Evolutionary conservation across 108 stramenopile genomes (phyloP).

Genomic region (Nitzschia sp.): DNA sequence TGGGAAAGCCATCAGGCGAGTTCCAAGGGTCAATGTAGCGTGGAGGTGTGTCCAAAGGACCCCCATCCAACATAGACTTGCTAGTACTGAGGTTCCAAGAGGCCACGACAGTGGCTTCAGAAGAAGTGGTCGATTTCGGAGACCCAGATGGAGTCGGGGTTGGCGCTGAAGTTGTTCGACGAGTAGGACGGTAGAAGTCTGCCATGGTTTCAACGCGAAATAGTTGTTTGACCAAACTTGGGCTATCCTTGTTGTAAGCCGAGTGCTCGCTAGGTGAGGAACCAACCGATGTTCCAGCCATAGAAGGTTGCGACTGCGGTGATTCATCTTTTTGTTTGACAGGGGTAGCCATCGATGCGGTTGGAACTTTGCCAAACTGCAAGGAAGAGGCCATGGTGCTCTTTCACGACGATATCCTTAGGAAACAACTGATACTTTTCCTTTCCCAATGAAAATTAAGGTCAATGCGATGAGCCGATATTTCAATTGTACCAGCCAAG

Average conservation of each 20-base stretch:
- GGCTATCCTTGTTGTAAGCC: background rate
- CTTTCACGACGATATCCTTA: no score
- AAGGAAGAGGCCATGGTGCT: no score
- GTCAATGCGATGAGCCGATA: no score
- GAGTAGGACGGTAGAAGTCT: background rate
- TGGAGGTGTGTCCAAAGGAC: background rate
- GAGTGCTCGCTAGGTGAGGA: conserved; percentile 14
- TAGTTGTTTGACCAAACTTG: background rate
- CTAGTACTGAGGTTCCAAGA: conserved; percentile 31
- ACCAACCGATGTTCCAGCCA: conserved; percentile 20
- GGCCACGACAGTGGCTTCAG: conserved; percentile 29
- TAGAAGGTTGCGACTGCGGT: conserved; percentile 29
- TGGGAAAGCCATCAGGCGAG: conserved; percentile 1
- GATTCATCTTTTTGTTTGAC: conserved; percentile 18
- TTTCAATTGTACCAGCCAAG: no score
- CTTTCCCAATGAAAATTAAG: no score
- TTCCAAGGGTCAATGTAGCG: background rate
- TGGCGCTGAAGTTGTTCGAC: background rate
- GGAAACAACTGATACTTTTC: no score
- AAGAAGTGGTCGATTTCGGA: conserved; percentile 27
- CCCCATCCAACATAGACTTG: background rate
- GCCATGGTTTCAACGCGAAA: background rate
- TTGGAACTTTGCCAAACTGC: no score
- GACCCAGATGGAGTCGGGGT: conserved; percentile 4
- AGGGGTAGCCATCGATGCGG: no score